Conservation (phyloP, 306 rosid genomes). For the Ceratonia siliqua region DNA sequence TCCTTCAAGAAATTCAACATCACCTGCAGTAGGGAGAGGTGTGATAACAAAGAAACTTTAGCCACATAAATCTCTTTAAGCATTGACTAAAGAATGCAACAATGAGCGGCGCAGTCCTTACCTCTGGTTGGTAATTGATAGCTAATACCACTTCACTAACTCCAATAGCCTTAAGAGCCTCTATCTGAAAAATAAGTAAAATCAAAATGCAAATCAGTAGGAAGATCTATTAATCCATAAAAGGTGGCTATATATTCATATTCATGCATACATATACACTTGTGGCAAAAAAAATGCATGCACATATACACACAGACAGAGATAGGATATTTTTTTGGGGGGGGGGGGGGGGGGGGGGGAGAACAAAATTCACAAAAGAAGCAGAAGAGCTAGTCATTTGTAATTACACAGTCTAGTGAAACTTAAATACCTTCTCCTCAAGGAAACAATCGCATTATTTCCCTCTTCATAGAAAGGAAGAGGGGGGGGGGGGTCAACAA, state of each 20-base stretch:
- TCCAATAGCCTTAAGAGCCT: conserved; percentile 94
- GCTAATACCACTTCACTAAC: conserved; percentile 95
- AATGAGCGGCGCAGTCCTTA: conserved; percentile 31
- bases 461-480: neutral
- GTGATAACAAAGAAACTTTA: conserved; percentile 28
- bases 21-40: conserved; percentile 55
- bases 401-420: neutral
- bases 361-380: conserved; percentile 17
- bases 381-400: neutral
- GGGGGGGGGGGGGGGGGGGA: neutral
- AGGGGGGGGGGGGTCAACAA: neutral
- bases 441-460: conserved; percentile 7
- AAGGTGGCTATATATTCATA: neutral
- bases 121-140: conserved; percentile 99
- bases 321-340: neutral
- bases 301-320: neutral
- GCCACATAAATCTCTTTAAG: conserved; percentile 16
- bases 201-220: conserved; percentile 23
- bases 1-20: conserved; percentile 97
- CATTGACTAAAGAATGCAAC: conserved; percentile 23
- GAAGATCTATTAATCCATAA: neutral
- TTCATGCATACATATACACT: conserved; percentile 1
- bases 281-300: no score
- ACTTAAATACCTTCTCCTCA: conserved; percentile 8
- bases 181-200: conserved; percentile 64